A percentile compares a stretch with the other conserved stretches of the same genome.
phyloP scores from a whole-genome alignment of 2,329 filamentous ascomycete genomes.

The Phialemoniopsis sp. region DNA sequence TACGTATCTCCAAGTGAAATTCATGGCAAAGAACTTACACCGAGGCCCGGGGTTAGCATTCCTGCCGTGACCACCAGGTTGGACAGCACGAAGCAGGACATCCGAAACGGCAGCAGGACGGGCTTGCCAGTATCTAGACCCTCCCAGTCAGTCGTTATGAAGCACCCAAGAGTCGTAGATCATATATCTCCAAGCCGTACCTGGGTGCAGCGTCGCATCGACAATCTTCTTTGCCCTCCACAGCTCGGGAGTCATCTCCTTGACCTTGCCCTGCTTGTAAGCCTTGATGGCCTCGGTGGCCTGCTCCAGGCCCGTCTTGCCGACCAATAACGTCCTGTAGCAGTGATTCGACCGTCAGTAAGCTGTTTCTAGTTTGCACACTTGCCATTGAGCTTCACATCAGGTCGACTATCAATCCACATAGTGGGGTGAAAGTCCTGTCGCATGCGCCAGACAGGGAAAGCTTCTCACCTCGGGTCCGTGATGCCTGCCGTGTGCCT shows the following conservation, averaged over 20 bases:
- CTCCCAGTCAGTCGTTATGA: slow-evolving; percentile 8
- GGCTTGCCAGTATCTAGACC: slow-evolving; percentile 80
- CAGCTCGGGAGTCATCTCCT: slow-evolving; percentile 81
- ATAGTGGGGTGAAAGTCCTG: too few species aligned
- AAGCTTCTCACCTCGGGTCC: slow-evolving; percentile 79
- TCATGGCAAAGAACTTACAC: slow-evolving; percentile 41
- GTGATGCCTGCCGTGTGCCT: slow-evolving; percentile 84
- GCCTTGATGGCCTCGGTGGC: slow-evolving; percentile 77
- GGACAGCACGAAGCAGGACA: slow-evolving; percentile 92
- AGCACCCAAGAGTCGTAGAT: not conserved
- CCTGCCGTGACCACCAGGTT: slow-evolving; percentile 93
- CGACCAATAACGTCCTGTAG: slow-evolving; percentile 78
- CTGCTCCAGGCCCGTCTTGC: slow-evolving; percentile 72
- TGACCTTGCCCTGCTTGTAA: slow-evolving; percentile 81
- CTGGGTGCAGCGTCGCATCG: slow-evolving; percentile 92
- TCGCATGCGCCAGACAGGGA: too few species aligned
- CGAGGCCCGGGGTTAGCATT: slow-evolving; percentile 89
- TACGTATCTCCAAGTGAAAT: not conserved
- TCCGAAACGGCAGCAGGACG: slow-evolving; percentile 91
- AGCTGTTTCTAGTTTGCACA: too few species aligned
- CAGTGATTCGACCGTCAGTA: not conserved
- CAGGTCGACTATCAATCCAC: slow-evolving; percentile 1
- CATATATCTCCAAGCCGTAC: slow-evolving; percentile 41
- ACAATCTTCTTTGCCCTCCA: slow-evolving; percentile 97
- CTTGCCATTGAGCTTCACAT: not conserved